These are phyloP conservation scores for Diaporthe nobilis DNA, from an alignment of 2,329 filamentous ascomycete species.

Conservation along the genomic window DNA sequence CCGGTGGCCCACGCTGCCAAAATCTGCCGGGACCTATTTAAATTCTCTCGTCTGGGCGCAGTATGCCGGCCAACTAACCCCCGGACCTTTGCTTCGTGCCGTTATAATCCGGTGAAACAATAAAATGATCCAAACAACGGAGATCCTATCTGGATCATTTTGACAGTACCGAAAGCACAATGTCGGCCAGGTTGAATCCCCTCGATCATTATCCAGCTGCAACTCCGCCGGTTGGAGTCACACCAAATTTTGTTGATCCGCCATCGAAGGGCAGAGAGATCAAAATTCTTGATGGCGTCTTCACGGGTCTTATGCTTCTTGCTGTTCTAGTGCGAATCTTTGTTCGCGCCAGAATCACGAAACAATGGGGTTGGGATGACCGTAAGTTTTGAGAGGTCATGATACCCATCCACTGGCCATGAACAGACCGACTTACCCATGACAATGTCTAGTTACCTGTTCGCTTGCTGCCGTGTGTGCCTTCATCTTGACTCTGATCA, in stretches of 20 bases:
- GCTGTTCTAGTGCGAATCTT: background rate
- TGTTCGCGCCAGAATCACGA: background rate
- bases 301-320: background rate
- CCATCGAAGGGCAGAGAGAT: background rate
- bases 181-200: too few relatives aligned
- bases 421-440: background rate
- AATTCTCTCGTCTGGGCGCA: too few relatives aligned
- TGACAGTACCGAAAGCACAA: too few relatives aligned
- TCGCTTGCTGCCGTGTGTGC: background rate
- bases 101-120: too few relatives aligned
- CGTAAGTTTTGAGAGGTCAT: background rate
- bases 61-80: too few relatives aligned
- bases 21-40: too few relatives aligned
- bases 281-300: background rate
- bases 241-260: background rate
- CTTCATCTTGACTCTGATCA: background rate
- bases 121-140: too few relatives aligned
- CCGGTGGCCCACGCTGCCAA: too few relatives aligned
- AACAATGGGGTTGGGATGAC: background rate
- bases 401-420: background rate
- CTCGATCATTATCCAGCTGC: too few relatives aligned
- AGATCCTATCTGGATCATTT: too few relatives aligned
- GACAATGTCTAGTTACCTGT: background rate
- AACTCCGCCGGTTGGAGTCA: background rate
- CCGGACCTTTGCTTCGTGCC: too few relatives aligned